Conservation (phyloP, 805 yeast genomes). For the Cyberlindnera mycetangii region DNA sequence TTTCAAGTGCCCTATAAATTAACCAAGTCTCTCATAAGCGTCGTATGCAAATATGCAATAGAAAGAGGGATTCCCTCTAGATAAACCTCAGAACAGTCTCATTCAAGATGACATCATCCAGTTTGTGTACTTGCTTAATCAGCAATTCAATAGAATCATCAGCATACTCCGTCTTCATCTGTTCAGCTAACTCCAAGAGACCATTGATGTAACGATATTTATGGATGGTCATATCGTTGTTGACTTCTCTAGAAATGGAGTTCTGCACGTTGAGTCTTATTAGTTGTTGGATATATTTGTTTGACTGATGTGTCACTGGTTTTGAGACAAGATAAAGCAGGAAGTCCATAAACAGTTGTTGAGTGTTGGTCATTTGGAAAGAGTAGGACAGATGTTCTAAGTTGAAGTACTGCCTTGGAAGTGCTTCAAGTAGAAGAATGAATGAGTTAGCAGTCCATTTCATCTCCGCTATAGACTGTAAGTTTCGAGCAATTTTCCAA, state of each 20-base stretch:
- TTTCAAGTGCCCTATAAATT: not conserved
- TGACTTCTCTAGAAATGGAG: conserved; percentile 6
- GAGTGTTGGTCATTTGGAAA: conserved; percentile 11
- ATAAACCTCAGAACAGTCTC: conserved; percentile 18
- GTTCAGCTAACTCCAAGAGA: conserved; percentile 7
- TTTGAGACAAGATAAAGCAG: conserved; percentile 7
- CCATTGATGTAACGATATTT: conserved; percentile 19
- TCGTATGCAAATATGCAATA: not conserved
- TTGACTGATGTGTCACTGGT: conserved; percentile 8
- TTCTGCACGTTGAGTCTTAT: conserved; percentile 11
- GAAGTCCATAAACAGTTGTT: conserved; percentile 10
- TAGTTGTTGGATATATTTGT: conserved; percentile 10
- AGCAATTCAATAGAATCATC: conserved; percentile 3
- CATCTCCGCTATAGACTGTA: conserved; percentile 1
- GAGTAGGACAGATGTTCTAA: not conserved
- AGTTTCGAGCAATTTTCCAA: conserved; percentile 14
- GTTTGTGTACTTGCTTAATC: conserved; percentile 12
- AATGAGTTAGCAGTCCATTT: conserved; percentile 1
- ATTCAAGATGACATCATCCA: conserved; percentile 33
- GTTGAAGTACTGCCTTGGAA: conserved; percentile 17
- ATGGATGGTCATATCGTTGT: conserved; percentile 15
- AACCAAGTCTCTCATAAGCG: not conserved
- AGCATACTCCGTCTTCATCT: conserved; percentile 6
- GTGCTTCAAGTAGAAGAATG: conserved; percentile 14
- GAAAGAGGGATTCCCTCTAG: conserved; percentile 22